Percentiles rank a stretch among this genome's conserved stretches.
These are phyloP conservation scores for Calendula officinalis DNA, from an alignment of 129 eudicot species.

Conservation along the genomic window DNA sequence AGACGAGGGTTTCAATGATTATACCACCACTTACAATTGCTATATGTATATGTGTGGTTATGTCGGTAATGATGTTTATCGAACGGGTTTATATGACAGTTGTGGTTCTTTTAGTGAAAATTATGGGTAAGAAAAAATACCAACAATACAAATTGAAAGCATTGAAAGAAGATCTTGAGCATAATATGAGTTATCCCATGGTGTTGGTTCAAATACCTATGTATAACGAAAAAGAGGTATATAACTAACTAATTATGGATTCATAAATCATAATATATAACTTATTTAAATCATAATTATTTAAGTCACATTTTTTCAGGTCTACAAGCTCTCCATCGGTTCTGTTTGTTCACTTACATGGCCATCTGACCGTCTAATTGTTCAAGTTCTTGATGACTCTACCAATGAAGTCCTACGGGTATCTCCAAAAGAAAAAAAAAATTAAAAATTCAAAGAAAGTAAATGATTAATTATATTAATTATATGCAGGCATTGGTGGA, in stretches of 20 bases:
- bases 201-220: constrained; percentile 81
- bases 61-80: constrained; percentile 72
- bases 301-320: constrained; percentile 41
- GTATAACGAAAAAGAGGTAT: constrained; percentile 95
- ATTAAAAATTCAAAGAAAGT: not conserved
- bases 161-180: constrained; percentile 62
- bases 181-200: constrained; percentile 56
- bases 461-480: not conserved
- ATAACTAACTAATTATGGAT: not conserved
- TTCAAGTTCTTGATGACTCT: constrained; percentile 87
- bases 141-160: constrained; percentile 62
- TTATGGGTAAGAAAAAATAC: constrained; percentile 60
- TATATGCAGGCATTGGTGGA: constrained; percentile 60
- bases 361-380: constrained; percentile 70
- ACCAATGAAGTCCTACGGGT: constrained; percentile 79
- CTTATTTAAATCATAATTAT: not conserved
- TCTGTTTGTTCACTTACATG: constrained; percentile 68
- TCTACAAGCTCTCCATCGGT: constrained; percentile 87
- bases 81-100: constrained; percentile 76
- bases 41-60: constrained; percentile 51
- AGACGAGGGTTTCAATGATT: constrained; percentile 47
- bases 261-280: not conserved
- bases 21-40: constrained; percentile 57
- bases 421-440: constrained; percentile 13
- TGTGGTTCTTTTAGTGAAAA: constrained; percentile 55